These are phyloP conservation scores for Stentor roeselii DNA, from an alignment of 73 alveolate genomes.

Conservation along the genomic window DNA sequence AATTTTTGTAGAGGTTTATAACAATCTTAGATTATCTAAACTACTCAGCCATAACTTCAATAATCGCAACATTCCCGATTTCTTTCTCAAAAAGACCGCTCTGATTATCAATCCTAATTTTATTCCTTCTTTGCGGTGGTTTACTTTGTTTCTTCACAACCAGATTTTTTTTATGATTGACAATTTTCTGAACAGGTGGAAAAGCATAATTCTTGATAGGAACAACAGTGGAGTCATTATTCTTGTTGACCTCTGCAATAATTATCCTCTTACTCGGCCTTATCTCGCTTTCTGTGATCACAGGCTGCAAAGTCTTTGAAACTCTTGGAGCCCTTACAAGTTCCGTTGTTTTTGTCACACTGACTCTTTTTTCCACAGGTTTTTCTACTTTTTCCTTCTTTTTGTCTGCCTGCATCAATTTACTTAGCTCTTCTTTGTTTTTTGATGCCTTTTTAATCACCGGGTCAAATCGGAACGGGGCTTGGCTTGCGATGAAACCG, in stretches of 20 bases:
- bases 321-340: conserved; percentile 2
- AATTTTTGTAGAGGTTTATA: no score
- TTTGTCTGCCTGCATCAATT: not conserved
- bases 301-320: not conserved
- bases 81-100: not conserved
- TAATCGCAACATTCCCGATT: not conserved
- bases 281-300: not conserved
- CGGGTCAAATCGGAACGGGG: conserved; percentile 23
- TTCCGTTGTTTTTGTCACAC: not conserved
- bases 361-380: not conserved
- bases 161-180: not conserved
- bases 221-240: not conserved
- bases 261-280: not conserved
- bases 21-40: no score
- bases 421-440: not conserved
- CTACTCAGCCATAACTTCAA: conserved; percentile 5
- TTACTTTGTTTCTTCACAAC: not conserved
- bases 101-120: not conserved
- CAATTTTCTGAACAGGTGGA: not conserved
- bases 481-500: not conserved
- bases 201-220: not conserved
- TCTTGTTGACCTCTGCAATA: not conserved
- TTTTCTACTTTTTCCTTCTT: not conserved
- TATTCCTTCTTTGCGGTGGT: not conserved
- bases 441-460: not conserved